Evolutionary conservation across 148 eudicot species (phyloP).

Genomic region (Vaccinium macrocarpon): DNA sequence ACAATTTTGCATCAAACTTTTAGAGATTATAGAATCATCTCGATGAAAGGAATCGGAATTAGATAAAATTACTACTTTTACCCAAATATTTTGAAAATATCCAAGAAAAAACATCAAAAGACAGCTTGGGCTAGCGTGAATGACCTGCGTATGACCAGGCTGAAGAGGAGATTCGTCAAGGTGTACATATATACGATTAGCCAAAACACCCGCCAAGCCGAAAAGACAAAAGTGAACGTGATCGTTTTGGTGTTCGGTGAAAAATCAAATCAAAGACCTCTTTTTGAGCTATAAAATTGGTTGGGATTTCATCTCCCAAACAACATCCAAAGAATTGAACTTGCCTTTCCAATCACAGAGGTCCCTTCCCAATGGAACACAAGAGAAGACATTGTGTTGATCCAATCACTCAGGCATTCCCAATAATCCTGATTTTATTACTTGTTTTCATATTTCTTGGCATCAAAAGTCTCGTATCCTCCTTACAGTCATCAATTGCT

Average conservation of each 20-base stretch:
- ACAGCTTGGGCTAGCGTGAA: too few relatives aligned
- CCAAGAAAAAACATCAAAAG: too few relatives aligned
- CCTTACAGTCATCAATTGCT: neutral
- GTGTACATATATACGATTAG: too few relatives aligned
- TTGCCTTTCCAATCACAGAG: neutral
- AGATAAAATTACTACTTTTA: too few relatives aligned
- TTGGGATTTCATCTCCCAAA: neutral
- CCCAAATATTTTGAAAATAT: too few relatives aligned
- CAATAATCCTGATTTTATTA: neutral
- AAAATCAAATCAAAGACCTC: neutral
- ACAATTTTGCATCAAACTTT: too few relatives aligned
- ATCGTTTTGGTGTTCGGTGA: neutral
- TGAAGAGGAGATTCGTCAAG: too few relatives aligned
- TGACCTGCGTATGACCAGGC: too few relatives aligned
- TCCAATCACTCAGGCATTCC: neutral
- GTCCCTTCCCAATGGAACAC: neutral
- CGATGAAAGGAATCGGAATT: too few relatives aligned
- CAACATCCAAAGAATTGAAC: neutral
- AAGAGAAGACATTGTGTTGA: neutral
- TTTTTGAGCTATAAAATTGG: neutral
- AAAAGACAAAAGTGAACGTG: too few relatives aligned
- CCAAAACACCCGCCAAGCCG: too few relatives aligned
- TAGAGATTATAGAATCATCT: too few relatives aligned
- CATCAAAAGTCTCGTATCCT: neutral
- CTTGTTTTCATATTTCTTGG: neutral